Base-by-base conservation (phyloP, 192 early-diverging fungal species). In the Allomyces arbusculus region DNA sequence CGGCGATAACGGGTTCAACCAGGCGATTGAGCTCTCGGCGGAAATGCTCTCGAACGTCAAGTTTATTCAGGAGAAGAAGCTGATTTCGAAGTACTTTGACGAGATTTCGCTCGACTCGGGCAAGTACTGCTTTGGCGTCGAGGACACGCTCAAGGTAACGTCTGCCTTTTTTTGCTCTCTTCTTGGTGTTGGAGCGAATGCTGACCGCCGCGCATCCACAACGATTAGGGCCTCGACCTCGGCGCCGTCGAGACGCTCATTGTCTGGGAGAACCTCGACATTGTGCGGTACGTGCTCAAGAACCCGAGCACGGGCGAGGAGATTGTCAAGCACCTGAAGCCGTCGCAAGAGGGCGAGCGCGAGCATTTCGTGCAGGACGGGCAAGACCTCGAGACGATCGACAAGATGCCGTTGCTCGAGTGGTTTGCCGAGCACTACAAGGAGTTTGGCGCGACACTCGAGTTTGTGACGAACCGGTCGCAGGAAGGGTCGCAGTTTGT, bases 181-280 rank as follows among this genome's bases (percentile, higher is more conserved):
- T 58, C 50, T 40, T 40, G 2, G 4, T 8, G 7, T 7, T 40
- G 33, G 33, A 8, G 33, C 33, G 2, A 3, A 3, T 3, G 8
- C 33, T 40, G 33, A 40, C 33, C 33, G 8, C 26, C 26, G 26
- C 26, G 7, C 33, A 7, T 40, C 33, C 2, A 40, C 33, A 58
- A 58, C 2, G 16, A 9, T 9, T 58, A 58, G 50, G 96, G 90
- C 16, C 75, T 99, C 67, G 94, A 97, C 63, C 78, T 92, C 72
- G 93, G 96, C 64, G 96, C 96, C n/a, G 90, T 99, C n/a, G 94
- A 99, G 74, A 95, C 85, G 10, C 78, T 99, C 68, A 95, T 99
- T 71, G 89, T 97, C 24, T 99, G 89, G 87, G 96, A 99, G 74
- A 89, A 88, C 75, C 76, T 99, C 73, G 92, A 94, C 28, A 74